Evolutionary conservation across 2,329 filamentous ascomycete species (phyloP).

Genomic region (Podosphaera fusca): DNA sequence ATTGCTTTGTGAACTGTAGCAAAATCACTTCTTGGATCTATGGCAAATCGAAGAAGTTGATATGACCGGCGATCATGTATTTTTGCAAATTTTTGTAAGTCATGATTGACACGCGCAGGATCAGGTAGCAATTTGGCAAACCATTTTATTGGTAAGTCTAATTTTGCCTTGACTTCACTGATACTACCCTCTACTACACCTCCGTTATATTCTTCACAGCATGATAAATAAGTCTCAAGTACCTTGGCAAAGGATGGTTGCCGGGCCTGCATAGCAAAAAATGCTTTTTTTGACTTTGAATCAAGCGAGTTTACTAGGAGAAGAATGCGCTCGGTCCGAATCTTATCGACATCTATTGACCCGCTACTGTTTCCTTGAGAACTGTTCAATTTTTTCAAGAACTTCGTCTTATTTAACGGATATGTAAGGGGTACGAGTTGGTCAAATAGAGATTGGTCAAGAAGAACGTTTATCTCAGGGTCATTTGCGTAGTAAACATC

Average conservation of each 20-base stretch:
- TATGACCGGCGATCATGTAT: slow-evolving; percentile 76
- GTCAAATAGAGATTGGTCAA: slow-evolving; percentile 72
- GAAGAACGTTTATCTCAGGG: slow-evolving; percentile 56
- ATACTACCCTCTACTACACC: slow-evolving; percentile 57
- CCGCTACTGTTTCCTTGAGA: slow-evolving; percentile 25
- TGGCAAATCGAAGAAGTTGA: slow-evolving; percentile 68
- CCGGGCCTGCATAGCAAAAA: slow-evolving; percentile 64
- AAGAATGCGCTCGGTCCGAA: slow-evolving; percentile 66
- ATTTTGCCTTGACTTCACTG: slow-evolving; percentile 39
- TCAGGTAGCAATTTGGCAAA: slow-evolving; percentile 60
- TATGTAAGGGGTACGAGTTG: slow-evolving; percentile 75
- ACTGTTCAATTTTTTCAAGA: slow-evolving; percentile 24
- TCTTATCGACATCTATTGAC: slow-evolving; percentile 43
- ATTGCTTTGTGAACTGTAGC: slow-evolving; percentile 75
- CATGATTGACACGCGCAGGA: slow-evolving; percentile 41
- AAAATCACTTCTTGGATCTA: slow-evolving; percentile 72
- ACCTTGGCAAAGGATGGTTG: slow-evolving; percentile 54
- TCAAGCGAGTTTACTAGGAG: slow-evolving; percentile 62
- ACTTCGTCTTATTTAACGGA: slow-evolving; percentile 43
- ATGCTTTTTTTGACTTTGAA: slow-evolving; percentile 56
- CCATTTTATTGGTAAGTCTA: slow-evolving; percentile 51
- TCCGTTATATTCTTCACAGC: slow-evolving; percentile 79
- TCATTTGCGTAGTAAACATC: slow-evolving; percentile 83
- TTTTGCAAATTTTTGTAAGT: slow-evolving; percentile 79
- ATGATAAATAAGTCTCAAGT: slow-evolving; percentile 51